Conservation (phyloP, 768 basidiomycete genomes). For the Mycena vitilis region DNA sequence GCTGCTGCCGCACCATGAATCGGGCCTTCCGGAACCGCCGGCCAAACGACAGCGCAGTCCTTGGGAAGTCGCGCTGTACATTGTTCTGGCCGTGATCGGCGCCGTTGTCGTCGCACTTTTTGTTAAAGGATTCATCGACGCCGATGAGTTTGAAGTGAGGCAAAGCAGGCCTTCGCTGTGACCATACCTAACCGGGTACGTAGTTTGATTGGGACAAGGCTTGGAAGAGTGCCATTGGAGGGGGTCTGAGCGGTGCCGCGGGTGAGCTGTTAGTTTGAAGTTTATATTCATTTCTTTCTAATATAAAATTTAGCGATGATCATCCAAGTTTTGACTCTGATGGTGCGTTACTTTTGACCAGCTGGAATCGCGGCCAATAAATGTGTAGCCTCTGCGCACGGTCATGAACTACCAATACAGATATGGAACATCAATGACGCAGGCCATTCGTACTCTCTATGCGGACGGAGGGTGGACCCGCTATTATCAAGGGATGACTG, state of each 20-base stretch:
- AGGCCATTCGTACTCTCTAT: slow-evolving; percentile 76
- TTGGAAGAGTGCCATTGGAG: slow-evolving; percentile 86
- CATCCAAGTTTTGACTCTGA: slow-evolving; percentile 89
- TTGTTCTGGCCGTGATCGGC: slow-evolving; percentile 49
- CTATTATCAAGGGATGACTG: slow-evolving; percentile 88
- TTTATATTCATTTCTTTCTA: neutral
- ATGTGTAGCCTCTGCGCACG: slow-evolving; percentile 83
- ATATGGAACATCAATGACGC: slow-evolving; percentile 81
- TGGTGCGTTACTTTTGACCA: slow-evolving; percentile 55
- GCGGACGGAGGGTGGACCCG: slow-evolving; percentile 83
- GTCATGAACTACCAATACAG: slow-evolving; percentile 98
- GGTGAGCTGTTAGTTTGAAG: slow-evolving; percentile 45
- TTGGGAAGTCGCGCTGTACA: slow-evolving; percentile 38
- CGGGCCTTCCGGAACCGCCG: slow-evolving; percentile 2
- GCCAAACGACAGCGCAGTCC: slow-evolving; percentile 7
- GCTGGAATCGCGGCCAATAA: slow-evolving; percentile 11
- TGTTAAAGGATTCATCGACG: slow-evolving; percentile 77
- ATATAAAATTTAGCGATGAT: slow-evolving; percentile 80
- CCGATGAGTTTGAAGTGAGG: slow-evolving; percentile 71
- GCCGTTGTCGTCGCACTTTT: slow-evolving; percentile 60
- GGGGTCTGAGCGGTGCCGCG: slow-evolving; percentile 90
- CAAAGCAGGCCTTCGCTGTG: neutral
- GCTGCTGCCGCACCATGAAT: slow-evolving; percentile 19
- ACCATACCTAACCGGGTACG: neutral
- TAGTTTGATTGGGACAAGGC: slow-evolving; percentile 87